Base-by-base conservation (phyloP, 2,329 filamentous ascomycete species). In the Chaetomium strumarium region DNA sequence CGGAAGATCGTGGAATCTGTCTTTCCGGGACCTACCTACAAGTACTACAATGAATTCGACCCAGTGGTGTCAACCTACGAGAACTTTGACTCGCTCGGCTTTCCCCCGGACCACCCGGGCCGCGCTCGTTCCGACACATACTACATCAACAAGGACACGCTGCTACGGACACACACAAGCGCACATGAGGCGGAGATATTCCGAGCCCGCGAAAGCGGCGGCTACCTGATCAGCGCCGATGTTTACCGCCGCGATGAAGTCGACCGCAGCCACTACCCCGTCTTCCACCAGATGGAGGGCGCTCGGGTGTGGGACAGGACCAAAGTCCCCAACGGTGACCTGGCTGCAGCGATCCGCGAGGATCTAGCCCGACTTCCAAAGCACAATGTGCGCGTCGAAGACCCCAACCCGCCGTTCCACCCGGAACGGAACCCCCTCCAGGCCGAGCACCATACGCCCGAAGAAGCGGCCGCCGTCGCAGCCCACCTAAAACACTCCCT, bases 201-300 rank as follows among this genome's bases (percentile, higher is more conserved):
- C 76, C 76, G 84, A 60, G 75, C 79, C 54, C 83, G 90, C 70
- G 71, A 80, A 50, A 86, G 79, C 62, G 79, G 84, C 36, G 93
- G 92, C 3, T 99, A 90, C 67, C 86, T 95, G 33, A 88, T 99
- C 66, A 87, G 86, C 54, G 93, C 92, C 20, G 93, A 99, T 68
- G 93, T 99, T 16, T 99, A 97, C 70, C 83, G 93, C 40, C 81
- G 93, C 59, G 93, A 99, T 79, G 91, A 92, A 52, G 86, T 99
- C 64, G 93, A 99, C 70, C 83, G 88, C 52, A 93, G 86, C 62
- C 93, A 99, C 71, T 97, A 97, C 70, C 93, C 93, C 0, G 83
- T 95, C 53, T 99, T 99, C 70, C 93, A 99, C 71, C 93, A 99
- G 72, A 97, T 97, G 91, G 93, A 99, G 69, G 92, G 90, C 12